A percentile compares a stretch with the other conserved stretches of the same genome.
phyloP scores from a whole-genome alignment of 768 basidiomycete genomes.

The Heimioporus sp. region DNA sequence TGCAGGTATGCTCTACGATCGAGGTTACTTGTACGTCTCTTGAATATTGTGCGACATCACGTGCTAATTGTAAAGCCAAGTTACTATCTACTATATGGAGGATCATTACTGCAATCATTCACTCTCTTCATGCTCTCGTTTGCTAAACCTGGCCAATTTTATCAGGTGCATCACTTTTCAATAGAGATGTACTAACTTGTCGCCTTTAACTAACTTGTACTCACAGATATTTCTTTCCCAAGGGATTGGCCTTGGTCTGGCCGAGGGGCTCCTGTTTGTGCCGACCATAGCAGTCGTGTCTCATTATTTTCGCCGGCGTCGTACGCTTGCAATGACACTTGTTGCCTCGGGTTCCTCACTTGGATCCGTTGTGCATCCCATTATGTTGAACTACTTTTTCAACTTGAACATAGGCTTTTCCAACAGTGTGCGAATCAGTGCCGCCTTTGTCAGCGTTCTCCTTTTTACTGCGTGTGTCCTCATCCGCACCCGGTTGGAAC shows the following conservation, averaged over 20 bases:
- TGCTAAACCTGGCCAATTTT: conserved; percentile 39
- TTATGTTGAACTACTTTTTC: conserved; percentile 31
- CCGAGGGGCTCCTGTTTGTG: conserved; percentile 44
- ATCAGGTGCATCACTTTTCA: conserved; percentile 36
- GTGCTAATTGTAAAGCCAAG: conserved; percentile 22
- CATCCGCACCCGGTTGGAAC: conserved; percentile 41
- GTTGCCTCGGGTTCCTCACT: conserved; percentile 38
- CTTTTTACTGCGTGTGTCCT: conserved; percentile 33
- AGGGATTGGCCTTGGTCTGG: conserved; percentile 47
- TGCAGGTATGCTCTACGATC: conserved; percentile 47
- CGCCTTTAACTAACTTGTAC: background rate
- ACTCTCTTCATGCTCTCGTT: conserved; percentile 46
- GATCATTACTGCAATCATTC: conserved; percentile 42
- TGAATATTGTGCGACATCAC: background rate
- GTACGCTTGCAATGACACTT: conserved; percentile 46
- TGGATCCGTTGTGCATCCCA: conserved; percentile 24
- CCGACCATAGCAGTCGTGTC: conserved; percentile 43
- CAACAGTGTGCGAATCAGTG: conserved; percentile 49
- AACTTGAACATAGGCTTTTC: conserved; percentile 33
- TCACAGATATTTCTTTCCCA: conserved; percentile 47
- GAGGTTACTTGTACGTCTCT: conserved; percentile 44
- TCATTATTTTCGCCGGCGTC: conserved; percentile 42
- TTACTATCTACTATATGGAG: conserved; percentile 44
- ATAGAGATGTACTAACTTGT: background rate
- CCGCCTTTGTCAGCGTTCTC: conserved; percentile 38